These are phyloP conservation scores for Candida morakotiae DNA, from an alignment of 805 yeast genomes.

Conservation along the genomic window DNA sequence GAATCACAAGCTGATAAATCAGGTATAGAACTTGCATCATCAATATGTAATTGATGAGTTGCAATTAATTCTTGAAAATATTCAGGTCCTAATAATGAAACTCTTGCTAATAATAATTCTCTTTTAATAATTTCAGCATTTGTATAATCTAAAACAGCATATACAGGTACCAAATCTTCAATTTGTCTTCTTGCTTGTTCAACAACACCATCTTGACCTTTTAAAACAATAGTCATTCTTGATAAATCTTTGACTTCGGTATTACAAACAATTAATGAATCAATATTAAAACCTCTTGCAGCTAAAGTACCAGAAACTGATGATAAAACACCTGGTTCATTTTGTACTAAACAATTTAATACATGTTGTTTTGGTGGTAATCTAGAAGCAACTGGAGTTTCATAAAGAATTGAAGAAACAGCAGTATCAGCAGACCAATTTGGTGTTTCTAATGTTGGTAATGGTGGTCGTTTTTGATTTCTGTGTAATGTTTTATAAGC, in stretches of 20 bases:
- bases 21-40: slow-evolving; percentile 37
- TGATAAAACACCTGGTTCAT: slow-evolving; percentile 96
- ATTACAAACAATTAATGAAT: slow-evolving; percentile 92
- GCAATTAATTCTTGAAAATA: slow-evolving; percentile 92
- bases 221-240: slow-evolving; percentile 92
- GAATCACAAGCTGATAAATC: slow-evolving; percentile 42
- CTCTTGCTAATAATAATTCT: slow-evolving; percentile 87
- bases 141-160: slow-evolving; percentile 94
- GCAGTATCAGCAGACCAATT: slow-evolving; percentile 96
- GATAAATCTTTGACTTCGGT: slow-evolving; percentile 94
- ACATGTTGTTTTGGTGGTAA: slow-evolving; percentile 80
- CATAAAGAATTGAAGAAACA: slow-evolving; percentile 90
- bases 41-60: slow-evolving; percentile 59
- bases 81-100: slow-evolving; percentile 95
- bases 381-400: slow-evolving; percentile 66
- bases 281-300: slow-evolving; percentile 97
- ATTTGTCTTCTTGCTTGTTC: slow-evolving; percentile 98
- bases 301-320: slow-evolving; percentile 93
- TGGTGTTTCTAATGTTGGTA: slow-evolving; percentile 92
- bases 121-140: slow-evolving; percentile 85
- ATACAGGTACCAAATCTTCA: slow-evolving; percentile 96
- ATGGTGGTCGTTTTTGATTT: slow-evolving; percentile 79
- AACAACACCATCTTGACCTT: slow-evolving; percentile 92
- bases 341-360: slow-evolving; percentile 93
- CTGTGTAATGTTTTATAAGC: slow-evolving; percentile 92